These are phyloP conservation scores for Oenanthe javanica DNA, from an alignment of 140 eudicot genomes.

Conservation along the genomic window DNA sequence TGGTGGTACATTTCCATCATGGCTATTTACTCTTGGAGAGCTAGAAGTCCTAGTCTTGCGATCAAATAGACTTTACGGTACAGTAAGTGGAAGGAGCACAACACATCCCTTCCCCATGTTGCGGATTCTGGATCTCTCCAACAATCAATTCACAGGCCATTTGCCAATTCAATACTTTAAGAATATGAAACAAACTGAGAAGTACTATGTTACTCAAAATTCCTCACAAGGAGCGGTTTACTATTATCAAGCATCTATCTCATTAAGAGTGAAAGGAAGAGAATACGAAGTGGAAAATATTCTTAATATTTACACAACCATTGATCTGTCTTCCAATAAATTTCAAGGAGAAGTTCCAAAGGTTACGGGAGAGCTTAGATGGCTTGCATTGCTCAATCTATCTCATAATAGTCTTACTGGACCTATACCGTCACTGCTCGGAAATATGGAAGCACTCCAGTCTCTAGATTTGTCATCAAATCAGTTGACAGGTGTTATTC, in stretches of 20 bases:
- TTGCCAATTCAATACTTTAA: conserved; percentile 24
- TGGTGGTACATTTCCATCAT: conserved; percentile 24
- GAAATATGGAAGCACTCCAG: conserved; percentile 21
- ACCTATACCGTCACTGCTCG: conserved; percentile 19
- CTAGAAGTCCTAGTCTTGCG: conserved; percentile 30
- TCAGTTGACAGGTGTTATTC: conserved; percentile 25
- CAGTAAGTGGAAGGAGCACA: conserved; percentile 7
- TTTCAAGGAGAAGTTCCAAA: conserved; percentile 30
- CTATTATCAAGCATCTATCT: neutral
- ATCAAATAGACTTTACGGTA: conserved; percentile 27
- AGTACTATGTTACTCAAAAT: no score
- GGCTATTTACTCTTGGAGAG: conserved; percentile 27
- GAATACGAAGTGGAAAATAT: conserved; percentile 18
- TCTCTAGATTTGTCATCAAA: conserved; percentile 36
- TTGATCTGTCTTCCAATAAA: conserved; percentile 32
- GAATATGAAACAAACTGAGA: conserved; percentile 28
- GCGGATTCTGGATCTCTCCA: conserved; percentile 32
- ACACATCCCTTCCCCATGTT: conserved; percentile 21
- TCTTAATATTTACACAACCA: conserved; percentile 21
- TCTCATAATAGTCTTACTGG: conserved; percentile 31
- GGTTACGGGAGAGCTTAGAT: conserved; percentile 16
- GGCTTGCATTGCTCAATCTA: conserved; percentile 27
- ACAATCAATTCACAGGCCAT: conserved; percentile 26
- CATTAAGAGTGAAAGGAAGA: conserved; percentile 24
- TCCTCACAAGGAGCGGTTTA: no score